Evolutionary conservation across 1,284 basidiomycete species (phyloP).

Genomic region (Omphalotus olearius): DNA sequence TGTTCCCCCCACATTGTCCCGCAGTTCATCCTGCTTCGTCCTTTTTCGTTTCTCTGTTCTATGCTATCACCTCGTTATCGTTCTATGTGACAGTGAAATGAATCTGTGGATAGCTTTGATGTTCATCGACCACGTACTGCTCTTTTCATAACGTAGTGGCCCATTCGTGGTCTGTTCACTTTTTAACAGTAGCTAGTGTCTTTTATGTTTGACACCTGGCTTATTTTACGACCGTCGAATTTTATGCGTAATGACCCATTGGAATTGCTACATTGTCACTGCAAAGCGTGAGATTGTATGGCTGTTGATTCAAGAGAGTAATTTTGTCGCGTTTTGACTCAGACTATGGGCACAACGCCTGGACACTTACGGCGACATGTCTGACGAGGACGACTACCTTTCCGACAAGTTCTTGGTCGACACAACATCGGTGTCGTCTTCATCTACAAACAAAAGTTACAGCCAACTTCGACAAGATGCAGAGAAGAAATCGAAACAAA

Average conservation of each 20-base stretch:
- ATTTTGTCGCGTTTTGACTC: too few species aligned
- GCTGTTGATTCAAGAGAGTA: too few species aligned
- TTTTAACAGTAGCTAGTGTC: slow-evolving; percentile 14
- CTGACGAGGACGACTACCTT: slow-evolving; percentile 73
- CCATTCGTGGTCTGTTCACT: slow-evolving; percentile 14
- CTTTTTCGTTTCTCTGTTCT: slow-evolving; percentile 17
- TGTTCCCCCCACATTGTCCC: neutral
- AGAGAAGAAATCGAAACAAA: slow-evolving; percentile 47
- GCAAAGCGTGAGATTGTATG: too few species aligned
- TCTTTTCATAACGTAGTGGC: slow-evolving; percentile 14
- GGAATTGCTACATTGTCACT: neutral
- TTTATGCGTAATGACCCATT: neutral
- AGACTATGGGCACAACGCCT: too few species aligned
- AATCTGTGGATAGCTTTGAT: slow-evolving; percentile 11
- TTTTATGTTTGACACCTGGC: slow-evolving; percentile 8
- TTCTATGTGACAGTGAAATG: slow-evolving; percentile 17
- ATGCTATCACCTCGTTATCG: slow-evolving; percentile 22
- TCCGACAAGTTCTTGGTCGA: slow-evolving; percentile 76
- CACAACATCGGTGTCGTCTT: slow-evolving; percentile 26
- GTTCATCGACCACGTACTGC: slow-evolving; percentile 12
- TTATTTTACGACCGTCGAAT: slow-evolving; percentile 7
- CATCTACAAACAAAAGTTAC: slow-evolving; percentile 53
- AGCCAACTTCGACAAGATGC: slow-evolving; percentile 63
- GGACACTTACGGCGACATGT: slow-evolving; percentile 33
- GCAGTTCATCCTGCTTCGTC: slow-evolving; percentile 18